A percentile compares a stretch with the other conserved stretches of the same genome.
phyloP scores from a whole-genome alignment of 2,329 filamentous ascomycete genomes.

The Phaeosphaeria sp. region DNA sequence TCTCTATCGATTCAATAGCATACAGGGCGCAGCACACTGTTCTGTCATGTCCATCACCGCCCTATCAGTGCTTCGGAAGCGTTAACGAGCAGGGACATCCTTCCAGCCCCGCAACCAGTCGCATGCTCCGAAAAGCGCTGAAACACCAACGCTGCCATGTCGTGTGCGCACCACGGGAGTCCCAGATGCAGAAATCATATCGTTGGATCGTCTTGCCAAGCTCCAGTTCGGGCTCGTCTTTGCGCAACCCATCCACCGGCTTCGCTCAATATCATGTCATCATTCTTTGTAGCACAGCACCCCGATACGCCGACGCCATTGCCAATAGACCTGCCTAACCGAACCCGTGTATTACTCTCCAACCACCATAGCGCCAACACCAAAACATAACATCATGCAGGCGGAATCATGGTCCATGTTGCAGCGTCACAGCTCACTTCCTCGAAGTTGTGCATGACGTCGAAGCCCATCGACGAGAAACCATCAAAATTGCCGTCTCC shows the following conservation, averaged over 20 bases:
- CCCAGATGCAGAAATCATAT: neutral
- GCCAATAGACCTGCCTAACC: slow-evolving; percentile 4
- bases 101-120: slow-evolving; percentile 2
- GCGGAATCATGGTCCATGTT: slow-evolving; percentile 65
- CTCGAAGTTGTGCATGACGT: slow-evolving; percentile 79
- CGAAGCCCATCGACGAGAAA: slow-evolving; percentile 80
- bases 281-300: slow-evolving; percentile 3
- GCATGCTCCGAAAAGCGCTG: neutral
- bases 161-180: neutral
- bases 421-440: slow-evolving; percentile 75
- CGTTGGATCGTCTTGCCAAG: neutral
- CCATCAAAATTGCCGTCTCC: slow-evolving; percentile 76
- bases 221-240: neutral
- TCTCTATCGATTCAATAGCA: slow-evolving; percentile 9
- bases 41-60: neutral
- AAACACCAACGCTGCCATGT: slow-evolving; percentile 1
- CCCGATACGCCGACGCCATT: slow-evolving; percentile 2
- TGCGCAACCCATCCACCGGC: slow-evolving; percentile 4
- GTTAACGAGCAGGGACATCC: slow-evolving; percentile 3
- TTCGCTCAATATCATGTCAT: slow-evolving; percentile 4
- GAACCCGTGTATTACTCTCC: neutral
- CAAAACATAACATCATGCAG: slow-evolving; percentile 35
- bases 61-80: slow-evolving; percentile 8
- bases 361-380: slow-evolving; percentile 1
- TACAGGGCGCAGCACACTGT: slow-evolving; percentile 5